Evolutionary conservation across 495 filamentous ascomycete species (phyloP), one percentile per base, ranked within the genome.

Genomic region (Cudoniella acicularis): DNA sequence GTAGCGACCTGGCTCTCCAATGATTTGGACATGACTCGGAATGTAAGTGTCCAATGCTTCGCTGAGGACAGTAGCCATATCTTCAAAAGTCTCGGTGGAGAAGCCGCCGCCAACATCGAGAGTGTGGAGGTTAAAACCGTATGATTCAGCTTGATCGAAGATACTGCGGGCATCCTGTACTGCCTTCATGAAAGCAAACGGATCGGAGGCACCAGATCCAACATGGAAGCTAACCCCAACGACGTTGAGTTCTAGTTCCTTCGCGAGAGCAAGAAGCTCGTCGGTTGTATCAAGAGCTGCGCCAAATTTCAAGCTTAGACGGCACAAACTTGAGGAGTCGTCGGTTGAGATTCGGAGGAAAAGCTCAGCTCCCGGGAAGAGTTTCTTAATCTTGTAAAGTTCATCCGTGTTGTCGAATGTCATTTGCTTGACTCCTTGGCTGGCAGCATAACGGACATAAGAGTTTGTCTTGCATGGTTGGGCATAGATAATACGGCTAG

Each of bases 381-480:
- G 81, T 62, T 89, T 84, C 70, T 95, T 93, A 73, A 95, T 94
- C 81, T 99, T 98, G 82, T 93, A 90, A 30, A 99, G 83, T 77
- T 99, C 95, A 68, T 98, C 94, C 62, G 91, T 85, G 65, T 98
- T 97, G 78, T 99, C 94, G 66, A 98, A 97, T 10, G 94, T 98
- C 92, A 99, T 98, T 79, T 96, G 91, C 77, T 90, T 95, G 66
- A 99, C 93, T 59, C 86, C 88, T 55, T 87, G 72, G 69, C 85
- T 81, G 56, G 86, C 83, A 52, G 93, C 93, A 66, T 90, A 96
- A 65, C 92, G 90, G 60, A 98, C 79, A 74, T 97, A 96, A 41
- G 92, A 96, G 74, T 95, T 96, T 68, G 94, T 97, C 83, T 98
- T 98, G 87, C 95, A 98, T 45, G 94, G 94, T 72, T 99, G 95